Percentiles rank a stretch among this genome's conserved stretches.
Conservation (phyloP, 257 asterid species). For the Scutellaria barbata region DNA sequence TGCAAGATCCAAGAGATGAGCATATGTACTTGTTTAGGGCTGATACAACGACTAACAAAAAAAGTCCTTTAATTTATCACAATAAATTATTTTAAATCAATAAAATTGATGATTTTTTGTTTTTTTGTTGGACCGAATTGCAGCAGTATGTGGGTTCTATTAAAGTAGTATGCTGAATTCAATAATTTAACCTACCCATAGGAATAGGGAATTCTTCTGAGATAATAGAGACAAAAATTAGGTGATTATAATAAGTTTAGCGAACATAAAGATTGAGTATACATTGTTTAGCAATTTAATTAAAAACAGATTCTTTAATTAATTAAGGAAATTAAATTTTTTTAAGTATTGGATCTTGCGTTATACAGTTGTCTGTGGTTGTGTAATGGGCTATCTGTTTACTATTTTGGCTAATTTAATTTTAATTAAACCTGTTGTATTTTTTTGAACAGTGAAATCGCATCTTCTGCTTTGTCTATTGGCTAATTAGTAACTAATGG, state of each 20-base stretch:
- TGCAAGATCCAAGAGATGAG: slow-evolving; percentile 37
- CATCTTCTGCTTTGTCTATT: slow-evolving; percentile 39
- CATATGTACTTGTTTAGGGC: slow-evolving; percentile 11
- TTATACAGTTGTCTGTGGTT: slow-evolving; percentile 43
- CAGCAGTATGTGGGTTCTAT: slow-evolving; percentile 33
- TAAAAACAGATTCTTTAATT: slow-evolving; percentile 22
- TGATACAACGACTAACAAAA: neutral
- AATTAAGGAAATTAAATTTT: slow-evolving; percentile 10
- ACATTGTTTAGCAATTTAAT: slow-evolving; percentile 2
- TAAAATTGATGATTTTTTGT: neutral
- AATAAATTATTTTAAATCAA: neutral
- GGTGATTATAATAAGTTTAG: slow-evolving; percentile 31
- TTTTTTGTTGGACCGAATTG: slow-evolving; percentile 29
- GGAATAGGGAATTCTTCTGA: slow-evolving; percentile 30
- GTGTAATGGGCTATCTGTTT: slow-evolving; percentile 21
- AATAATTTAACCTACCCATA: slow-evolving; percentile 17
- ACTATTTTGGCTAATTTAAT: slow-evolving; percentile 13
- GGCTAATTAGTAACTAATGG: slow-evolving; percentile 23
- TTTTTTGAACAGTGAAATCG: slow-evolving; percentile 44
- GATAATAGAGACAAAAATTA: slow-evolving; percentile 41
- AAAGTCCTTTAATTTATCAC: slow-evolving; percentile 5
- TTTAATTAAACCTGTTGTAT: slow-evolving; percentile 24
- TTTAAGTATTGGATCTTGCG: slow-evolving; percentile 63
- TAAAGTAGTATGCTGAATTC: slow-evolving; percentile 16
- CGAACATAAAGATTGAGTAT: slow-evolving; percentile 24